Conservation (phyloP, 805 yeast species). For the Candida jianshihensis region DNA sequence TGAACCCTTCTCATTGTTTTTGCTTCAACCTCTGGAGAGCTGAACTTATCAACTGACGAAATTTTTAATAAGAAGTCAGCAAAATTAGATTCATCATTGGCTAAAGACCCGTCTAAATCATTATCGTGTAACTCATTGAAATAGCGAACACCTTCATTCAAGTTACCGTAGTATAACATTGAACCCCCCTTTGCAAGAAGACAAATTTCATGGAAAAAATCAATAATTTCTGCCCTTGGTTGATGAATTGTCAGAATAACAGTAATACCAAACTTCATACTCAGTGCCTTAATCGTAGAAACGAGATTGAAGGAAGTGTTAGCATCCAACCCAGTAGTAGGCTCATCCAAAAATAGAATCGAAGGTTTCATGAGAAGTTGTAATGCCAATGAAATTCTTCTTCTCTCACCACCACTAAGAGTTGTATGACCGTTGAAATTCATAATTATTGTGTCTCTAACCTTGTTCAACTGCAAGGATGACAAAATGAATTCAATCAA, state of each 20-base stretch:
- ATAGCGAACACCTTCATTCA: slow-evolving; percentile 40
- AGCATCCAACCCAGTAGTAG: slow-evolving; percentile 84
- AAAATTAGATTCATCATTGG: slow-evolving; percentile 34
- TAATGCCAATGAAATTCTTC: slow-evolving; percentile 71
- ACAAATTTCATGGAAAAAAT: slow-evolving; percentile 59
- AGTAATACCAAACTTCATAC: slow-evolving; percentile 57
- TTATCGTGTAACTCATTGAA: slow-evolving; percentile 40
- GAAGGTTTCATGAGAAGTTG: slow-evolving; percentile 75
- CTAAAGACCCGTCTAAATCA: slow-evolving; percentile 34
- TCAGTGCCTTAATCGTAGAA: slow-evolving; percentile 47
- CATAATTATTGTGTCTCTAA: slow-evolving; percentile 48
- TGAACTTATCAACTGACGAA: slow-evolving; percentile 46
- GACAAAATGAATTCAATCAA: slow-evolving; percentile 55
- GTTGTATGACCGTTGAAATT: slow-evolving; percentile 34
- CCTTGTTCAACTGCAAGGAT: slow-evolving; percentile 60
- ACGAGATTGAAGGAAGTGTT: slow-evolving; percentile 64
- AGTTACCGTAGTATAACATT: slow-evolving; percentile 37
- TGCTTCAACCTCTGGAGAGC: slow-evolving; percentile 26
- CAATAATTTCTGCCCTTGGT: slow-evolving; percentile 72
- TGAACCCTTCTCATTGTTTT: slow-evolving; percentile 25
- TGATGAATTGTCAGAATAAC: slow-evolving; percentile 76
- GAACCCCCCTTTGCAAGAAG: slow-evolving; percentile 61
- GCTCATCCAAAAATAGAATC: slow-evolving; percentile 74
- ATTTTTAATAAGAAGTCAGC: slow-evolving; percentile 56
- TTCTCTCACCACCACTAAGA: slow-evolving; percentile 78